phyloP scores from a whole-genome alignment of 169 alveolate species.

The Plasmodium vinckei region DNA sequence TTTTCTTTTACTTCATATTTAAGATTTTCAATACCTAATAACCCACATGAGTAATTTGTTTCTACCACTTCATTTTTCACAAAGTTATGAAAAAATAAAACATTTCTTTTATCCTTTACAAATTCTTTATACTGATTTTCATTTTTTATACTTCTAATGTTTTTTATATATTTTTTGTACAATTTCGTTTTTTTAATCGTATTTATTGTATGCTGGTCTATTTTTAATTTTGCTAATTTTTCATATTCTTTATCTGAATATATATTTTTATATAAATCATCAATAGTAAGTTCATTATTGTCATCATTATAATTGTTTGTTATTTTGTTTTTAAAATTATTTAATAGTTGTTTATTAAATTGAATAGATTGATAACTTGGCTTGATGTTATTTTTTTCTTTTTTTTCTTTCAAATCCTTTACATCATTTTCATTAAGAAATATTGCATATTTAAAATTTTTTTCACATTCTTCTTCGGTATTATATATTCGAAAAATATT shows the following conservation, averaged over 20 bases:
- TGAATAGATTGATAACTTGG: background rate
- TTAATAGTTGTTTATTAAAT: background rate
- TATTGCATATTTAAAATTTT: constrained; percentile 58
- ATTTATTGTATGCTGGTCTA: constrained; percentile 15
- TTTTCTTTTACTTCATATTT: background rate
- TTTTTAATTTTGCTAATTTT: constrained; percentile 6
- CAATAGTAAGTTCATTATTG: constrained; percentile 5
- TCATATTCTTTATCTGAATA: constrained; percentile 23
- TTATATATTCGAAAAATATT: constrained; percentile 42
- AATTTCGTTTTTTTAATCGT: constrained; percentile 19
- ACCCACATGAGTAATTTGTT: constrained; percentile 48
- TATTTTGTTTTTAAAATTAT: constrained; percentile 17
- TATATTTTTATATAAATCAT: constrained; percentile 53
- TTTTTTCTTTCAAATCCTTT: background rate
- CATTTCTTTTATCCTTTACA: constrained; percentile 33
- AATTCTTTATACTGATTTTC: constrained; percentile 22
- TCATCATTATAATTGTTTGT: background rate
- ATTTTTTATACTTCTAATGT: constrained; percentile 39
- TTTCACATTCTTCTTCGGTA: constrained; percentile 38
- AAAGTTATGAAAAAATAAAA: constrained; percentile 51
- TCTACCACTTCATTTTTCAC: constrained; percentile 37
- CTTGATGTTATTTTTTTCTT: background rate
- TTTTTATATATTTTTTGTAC: constrained; percentile 31
- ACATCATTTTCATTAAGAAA: constrained; percentile 13
- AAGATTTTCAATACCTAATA: constrained; percentile 36